phyloP scores from a whole-genome alignment of 805 yeast species.

The Saccharomycopsis olivae region DNA sequence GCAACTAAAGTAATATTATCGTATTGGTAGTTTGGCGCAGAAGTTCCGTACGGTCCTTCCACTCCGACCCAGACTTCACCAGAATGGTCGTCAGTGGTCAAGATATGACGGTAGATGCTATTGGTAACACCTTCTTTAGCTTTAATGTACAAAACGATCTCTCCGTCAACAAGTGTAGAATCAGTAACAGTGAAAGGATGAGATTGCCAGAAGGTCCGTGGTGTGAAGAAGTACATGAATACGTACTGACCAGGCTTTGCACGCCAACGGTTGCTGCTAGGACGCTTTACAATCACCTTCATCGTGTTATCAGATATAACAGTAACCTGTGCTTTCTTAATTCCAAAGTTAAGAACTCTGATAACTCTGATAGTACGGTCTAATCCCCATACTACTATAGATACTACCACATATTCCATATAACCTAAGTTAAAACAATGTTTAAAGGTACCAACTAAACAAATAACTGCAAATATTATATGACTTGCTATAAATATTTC shows the following conservation, averaged over 20 bases:
- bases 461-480: conserved; percentile 41
- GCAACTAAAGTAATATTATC: conserved; percentile 33
- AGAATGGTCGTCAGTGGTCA: conserved; percentile 13
- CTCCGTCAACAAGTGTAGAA: conserved; percentile 28
- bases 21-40: conserved; percentile 29
- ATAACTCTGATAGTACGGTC: conserved; percentile 51
- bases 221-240: conserved; percentile 45
- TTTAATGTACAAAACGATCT: conserved; percentile 35
- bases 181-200: conserved; percentile 61
- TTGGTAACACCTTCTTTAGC: conserved; percentile 50
- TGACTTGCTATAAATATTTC: conserved; percentile 53
- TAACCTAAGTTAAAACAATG: conserved; percentile 45
- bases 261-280: conserved; percentile 31
- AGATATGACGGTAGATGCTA: conserved; percentile 27
- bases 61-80: conserved; percentile 29
- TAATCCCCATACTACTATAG: conserved; percentile 58
- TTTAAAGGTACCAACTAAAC: conserved; percentile 45
- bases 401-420: conserved; percentile 40
- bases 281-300: conserved; percentile 31
- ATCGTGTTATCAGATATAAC: conserved; percentile 33
- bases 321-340: conserved; percentile 20
- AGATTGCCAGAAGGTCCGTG: conserved; percentile 51
- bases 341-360: conserved; percentile 49
- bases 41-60: conserved; percentile 58
- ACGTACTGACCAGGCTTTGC: conserved; percentile 46